Evolutionary conservation across 2,329 filamentous ascomycete species (phyloP).

Genomic region (Davidsoniella neocaledoniae): DNA sequence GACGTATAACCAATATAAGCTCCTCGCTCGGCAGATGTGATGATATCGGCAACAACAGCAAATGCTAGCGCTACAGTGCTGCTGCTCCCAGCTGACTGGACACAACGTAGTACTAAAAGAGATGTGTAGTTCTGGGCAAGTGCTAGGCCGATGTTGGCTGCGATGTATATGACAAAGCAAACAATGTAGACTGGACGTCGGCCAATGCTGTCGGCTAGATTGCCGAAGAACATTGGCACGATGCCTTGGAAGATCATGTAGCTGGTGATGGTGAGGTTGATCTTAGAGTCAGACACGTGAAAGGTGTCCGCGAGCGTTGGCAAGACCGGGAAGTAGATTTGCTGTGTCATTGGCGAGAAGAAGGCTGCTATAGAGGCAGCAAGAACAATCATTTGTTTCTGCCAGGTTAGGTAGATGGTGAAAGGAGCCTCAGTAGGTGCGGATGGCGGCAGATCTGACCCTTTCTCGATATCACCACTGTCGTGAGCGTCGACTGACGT

Average conservation of each 20-base stretch:
- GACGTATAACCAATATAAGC: constrained; percentile 38
- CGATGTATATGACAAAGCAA: constrained; percentile 35
- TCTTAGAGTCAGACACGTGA: constrained; percentile 23
- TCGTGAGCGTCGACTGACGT: too few species aligned
- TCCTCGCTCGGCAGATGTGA: constrained; percentile 44
- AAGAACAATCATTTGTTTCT: constrained; percentile 26
- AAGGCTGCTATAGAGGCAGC: constrained; percentile 23
- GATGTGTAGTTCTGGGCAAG: constrained; percentile 31
- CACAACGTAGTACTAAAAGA: constrained; percentile 34
- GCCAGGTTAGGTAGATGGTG: constrained; percentile 23
- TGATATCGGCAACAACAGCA: constrained; percentile 46
- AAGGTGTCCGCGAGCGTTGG: constrained; percentile 31
- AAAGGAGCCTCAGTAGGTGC: constrained; percentile 16
- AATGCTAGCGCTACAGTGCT: constrained; percentile 40
- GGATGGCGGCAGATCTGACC: too few species aligned
- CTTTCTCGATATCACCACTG: neutral
- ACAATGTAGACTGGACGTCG: constrained; percentile 36
- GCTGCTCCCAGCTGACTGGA: constrained; percentile 42
- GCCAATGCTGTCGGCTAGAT: constrained; percentile 36
- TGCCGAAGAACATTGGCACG: constrained; percentile 38
- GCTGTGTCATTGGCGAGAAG: constrained; percentile 30
- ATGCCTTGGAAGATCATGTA: constrained; percentile 46
- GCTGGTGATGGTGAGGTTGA: constrained; percentile 36
- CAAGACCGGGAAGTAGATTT: constrained; percentile 39
- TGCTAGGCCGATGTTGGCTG: constrained; percentile 36